Base-by-base conservation (phyloP, 371 early-diverging fungal species). In the Funneliformis caledonium region DNA sequence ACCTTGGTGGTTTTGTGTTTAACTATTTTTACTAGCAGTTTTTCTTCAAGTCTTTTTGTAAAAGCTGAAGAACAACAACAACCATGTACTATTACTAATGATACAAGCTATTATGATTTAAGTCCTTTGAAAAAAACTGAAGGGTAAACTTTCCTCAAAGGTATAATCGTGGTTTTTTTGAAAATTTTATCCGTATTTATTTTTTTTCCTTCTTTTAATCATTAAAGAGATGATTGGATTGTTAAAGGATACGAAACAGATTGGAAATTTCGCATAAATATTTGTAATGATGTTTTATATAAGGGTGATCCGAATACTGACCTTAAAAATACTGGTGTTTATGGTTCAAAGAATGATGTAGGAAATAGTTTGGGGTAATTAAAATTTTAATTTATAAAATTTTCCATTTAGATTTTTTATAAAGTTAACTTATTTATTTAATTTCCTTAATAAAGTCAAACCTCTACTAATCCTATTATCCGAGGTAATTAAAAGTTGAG, bases 81-180 rank as follows among this genome's bases (percentile, higher is more conserved):
- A 26, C 31, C 31, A 7, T 68, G 68, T 16, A 42, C 42, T 42
- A 12, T 68, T 68, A 33, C 43, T 14, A 68, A 68, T 8, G 37
- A 8, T 9, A 68, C 68, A 14, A 68, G n/a, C 42, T 19, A 14
- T 19, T 68, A 16, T 37, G 43, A 68, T 19, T 68, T 68, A 37
- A 43, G 19, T 43, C 68, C 68, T 12, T 68, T 68, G 68, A 68
- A 11, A 68, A 68, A 68, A 68, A 19, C 68, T 43, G 19, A 19
- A 8, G 68, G 68, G 68, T 68, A 68, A 64, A 42, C 7, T 62
- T 9, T 62, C 19, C 42, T 16, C 37, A 68, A 68, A 16, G 37
- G 37, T 37, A 6, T 43, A 19, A 4, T 11, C 45, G 19, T 52
- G 19, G 19, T 16, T 52, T 52, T 14, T 37, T 31, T 12, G 5